Base-by-base conservation (phyloP, 2,329 filamentous ascomycete genomes). In the Cryphonectria parasitica region DNA sequence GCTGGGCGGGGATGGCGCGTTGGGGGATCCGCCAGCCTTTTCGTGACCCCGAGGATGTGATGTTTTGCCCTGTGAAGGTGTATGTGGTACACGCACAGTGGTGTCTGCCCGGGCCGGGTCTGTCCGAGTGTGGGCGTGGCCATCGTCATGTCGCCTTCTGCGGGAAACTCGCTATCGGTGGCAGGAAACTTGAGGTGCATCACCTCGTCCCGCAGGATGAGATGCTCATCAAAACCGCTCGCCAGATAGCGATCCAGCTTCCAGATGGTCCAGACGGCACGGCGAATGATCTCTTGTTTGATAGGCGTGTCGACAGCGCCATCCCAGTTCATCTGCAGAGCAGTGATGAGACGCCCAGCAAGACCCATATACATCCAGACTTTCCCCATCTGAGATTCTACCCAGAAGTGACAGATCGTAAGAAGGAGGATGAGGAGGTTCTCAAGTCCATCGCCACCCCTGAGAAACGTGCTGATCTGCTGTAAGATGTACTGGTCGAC, bases 301-400 rank as follows among this genome's bases (percentile, higher is more conserved):
- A 77, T 70, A 66, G 80, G 81, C 5, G 77, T 74, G 6, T 77
- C 76, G 25, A 76, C 75, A 15, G 71, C 73, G 19, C 73, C 77
- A 43, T 82, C 79, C 81, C 80, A 82, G 72, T 83, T 83, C 11
- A 81, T 72, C 66, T 82, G 81, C 34, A 82, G 74, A 17, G 80
- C 81, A 25, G 79, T 75, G 77, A 82, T 79, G 58, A 82, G 74
- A 28, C 81, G 77, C 11, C 77, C 76, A 3, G 79, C 80, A 10
- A 81, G 74, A 7, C 80, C 80, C 62, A 81, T 78, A 63, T 79
- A 80, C 69, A 82, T 80, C 81, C 81, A 83, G 15, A 81, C 78
- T 72, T 82, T 82, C 69, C 79, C 78, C 66, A 80, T 79, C 43
- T 79, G 78, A 34, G 79, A 79, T 13, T 77, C 76, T 36, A 82